Evolutionary conservation across 805 yeast species (phyloP), one percentile per base, ranked within the genome.

Genomic region (Pichia nanzhaoensis): DNA sequence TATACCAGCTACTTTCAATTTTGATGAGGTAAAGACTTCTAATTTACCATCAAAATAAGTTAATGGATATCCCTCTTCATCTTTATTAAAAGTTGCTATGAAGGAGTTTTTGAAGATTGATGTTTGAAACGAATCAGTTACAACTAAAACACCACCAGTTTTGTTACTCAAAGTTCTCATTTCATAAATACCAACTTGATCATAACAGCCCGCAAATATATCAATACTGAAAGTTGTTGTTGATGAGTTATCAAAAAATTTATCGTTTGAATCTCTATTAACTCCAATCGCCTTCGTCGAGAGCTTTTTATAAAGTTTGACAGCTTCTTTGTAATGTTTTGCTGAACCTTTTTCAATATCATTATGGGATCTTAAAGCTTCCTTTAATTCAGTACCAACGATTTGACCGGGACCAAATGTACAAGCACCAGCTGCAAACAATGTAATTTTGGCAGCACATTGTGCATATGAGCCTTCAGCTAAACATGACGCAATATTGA

Each of bases 351-450:
- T 82, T 64, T 93, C 98, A 54, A 93, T 86, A 63, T 93, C 99
- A 59, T 85, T 87, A 67, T 93, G 99, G 8, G 99, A 93, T 71
- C 99, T 80, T 56, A 93, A 84, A 40, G 99, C 96, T 66, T 93
- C 99, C 62, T 86, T 85, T 63, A 93, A 75, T 64, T 89, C 93
- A 20, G 83, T 80, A 37, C 91, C 87, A 24, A 93, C 99, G 54
- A 93, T 88, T 62, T 86, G 70, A 56, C 99, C 99, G 12, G 99
- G 98, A 38, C 84, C 84, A 60, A 84, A 80, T 38, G 99, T 93
- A 63, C 96, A 82, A 40, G 96, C 95, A 51, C 99, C 99, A 44
- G 91, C 95, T 34, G 95, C 80, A 59, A 93, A 93, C 48, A 93
- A 71, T 71, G 88, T 81, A 55, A 93, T 74, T 63, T 97, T 80